Conservation (phyloP, 1,139 yeast genomes). For the Yamadazyma jaroonii region DNA sequence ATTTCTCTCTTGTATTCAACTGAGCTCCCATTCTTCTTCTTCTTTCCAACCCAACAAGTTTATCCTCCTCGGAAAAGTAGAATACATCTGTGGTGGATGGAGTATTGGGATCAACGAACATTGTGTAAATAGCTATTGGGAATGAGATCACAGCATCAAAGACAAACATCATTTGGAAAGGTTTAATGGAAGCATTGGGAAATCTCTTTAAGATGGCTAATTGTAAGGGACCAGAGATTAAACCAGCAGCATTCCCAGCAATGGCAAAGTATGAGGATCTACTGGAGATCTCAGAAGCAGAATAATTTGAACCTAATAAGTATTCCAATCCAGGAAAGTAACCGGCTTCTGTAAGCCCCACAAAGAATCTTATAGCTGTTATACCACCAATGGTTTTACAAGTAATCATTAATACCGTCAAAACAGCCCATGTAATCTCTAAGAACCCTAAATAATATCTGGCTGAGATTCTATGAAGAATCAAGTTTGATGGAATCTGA, state of each 20-base stretch:
- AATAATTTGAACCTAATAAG: conserved; percentile 42
- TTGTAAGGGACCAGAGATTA: conserved; percentile 37
- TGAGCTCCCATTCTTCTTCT: conserved; percentile 47
- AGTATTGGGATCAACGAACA: conserved; percentile 37
- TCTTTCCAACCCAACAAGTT: conserved; percentile 35
- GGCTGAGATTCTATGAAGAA: conserved; percentile 52
- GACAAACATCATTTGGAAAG: conserved; percentile 40
- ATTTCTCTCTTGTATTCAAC: conserved; percentile 41
- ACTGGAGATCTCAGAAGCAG: conserved; percentile 25
- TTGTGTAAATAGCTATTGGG: conserved; percentile 34
- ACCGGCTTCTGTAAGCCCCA: conserved; percentile 59
- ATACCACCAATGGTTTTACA: conserved; percentile 41
- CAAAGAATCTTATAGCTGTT: conserved; percentile 55
- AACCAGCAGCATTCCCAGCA: conserved; percentile 26
- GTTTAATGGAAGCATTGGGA: conserved; percentile 25
- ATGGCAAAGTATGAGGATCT: conserved; percentile 48
- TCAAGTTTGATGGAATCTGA: conserved; percentile 55
- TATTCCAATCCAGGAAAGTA: conserved; percentile 57
- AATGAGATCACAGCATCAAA: conserved; percentile 37
- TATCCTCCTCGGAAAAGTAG: conserved; percentile 33
- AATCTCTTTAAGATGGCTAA: conserved; percentile 29
- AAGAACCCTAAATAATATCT: conserved; percentile 52
- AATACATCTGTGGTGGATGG: conserved; percentile 39
- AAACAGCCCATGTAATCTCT: conserved; percentile 56
- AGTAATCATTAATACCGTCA: conserved; percentile 51